These are phyloP conservation scores for Tetrapisispora iriomotensis DNA, from an alignment of 805 yeast species.

Conservation along the genomic window DNA sequence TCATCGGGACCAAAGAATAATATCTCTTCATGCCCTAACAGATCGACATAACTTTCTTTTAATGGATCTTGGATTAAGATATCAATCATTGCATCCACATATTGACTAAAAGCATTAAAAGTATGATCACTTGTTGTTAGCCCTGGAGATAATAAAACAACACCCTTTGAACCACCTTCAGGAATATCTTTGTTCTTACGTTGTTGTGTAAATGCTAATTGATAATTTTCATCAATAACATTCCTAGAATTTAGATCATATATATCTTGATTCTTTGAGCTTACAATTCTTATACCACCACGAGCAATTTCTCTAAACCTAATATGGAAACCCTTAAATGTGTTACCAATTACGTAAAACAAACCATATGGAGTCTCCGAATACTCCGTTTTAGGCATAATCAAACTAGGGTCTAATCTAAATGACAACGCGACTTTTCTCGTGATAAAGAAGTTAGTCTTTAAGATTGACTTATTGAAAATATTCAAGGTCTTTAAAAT, in stretches of 20 bases:
- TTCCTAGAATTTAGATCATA: conserved; percentile 77
- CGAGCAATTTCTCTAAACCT: conserved; percentile 95
- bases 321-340: conserved; percentile 94
- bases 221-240: conserved; percentile 92
- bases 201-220: conserved; percentile 92
- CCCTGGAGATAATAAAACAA: conserved; percentile 73
- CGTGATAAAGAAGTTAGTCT: conserved; percentile 88
- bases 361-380: conserved; percentile 91
- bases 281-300: conserved; percentile 95
- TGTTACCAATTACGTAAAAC: conserved; percentile 92
- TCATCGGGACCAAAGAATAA: conserved; percentile 98
- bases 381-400: conserved; percentile 72
- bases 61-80: conserved; percentile 71
- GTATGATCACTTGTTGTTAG: conserved; percentile 64
- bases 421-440: conserved; percentile 93
- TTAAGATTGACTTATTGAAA: conserved; percentile 79
- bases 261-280: conserved; percentile 75
- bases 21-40: conserved; percentile 77
- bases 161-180: conserved; percentile 98
- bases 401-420: conserved; percentile 75
- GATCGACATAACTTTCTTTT: conserved; percentile 76
- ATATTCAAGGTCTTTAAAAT: conserved; percentile 74
- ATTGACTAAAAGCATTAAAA: conserved; percentile 79
- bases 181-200: conserved; percentile 96
- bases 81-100: conserved; percentile 85